Percentiles rank a stretch among this genome's conserved stretches.
Evolutionary conservation across 2,329 filamentous ascomycete species (phyloP).

Genomic region (Dothistroma septosporum): DNA sequence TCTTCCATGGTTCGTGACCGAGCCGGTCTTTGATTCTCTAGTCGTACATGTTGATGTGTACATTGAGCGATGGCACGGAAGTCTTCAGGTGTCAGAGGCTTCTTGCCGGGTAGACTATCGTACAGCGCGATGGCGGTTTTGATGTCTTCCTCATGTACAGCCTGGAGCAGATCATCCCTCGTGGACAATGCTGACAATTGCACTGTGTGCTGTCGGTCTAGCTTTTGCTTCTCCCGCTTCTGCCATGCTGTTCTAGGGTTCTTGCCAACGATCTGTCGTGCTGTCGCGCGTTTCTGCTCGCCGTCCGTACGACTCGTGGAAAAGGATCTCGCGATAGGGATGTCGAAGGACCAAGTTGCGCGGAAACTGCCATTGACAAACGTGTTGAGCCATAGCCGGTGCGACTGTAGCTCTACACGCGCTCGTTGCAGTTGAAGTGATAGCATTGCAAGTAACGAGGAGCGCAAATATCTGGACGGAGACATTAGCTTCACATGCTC

Average conservation of each 20-base stretch:
- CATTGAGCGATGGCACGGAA: conserved; percentile 17
- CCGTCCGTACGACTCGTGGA: not conserved
- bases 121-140: conserved; percentile 22
- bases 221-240: conserved; percentile 12
- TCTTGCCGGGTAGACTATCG: conserved; percentile 13
- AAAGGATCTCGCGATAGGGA: not conserved
- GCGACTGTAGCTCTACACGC: conserved; percentile 24
- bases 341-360: not conserved
- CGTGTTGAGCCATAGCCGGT: conserved; percentile 23
- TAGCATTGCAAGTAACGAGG: conserved; percentile 14
- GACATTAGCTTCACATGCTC: conserved; percentile 5
- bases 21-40: conserved; percentile 8
- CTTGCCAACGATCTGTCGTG: not conserved
- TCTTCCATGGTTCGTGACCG: conserved; percentile 10
- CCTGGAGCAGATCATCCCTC: conserved; percentile 19
- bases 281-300: not conserved
- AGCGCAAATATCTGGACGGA: not conserved
- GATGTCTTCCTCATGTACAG: conserved; percentile 19
- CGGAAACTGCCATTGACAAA: conserved; percentile 14
- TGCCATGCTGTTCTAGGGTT: not conserved
- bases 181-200: conserved; percentile 8
- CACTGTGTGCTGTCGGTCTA: not conserved
- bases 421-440: conserved; percentile 16
- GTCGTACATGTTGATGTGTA: conserved; percentile 12
- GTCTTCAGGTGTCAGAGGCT: conserved; percentile 14